Percentiles rank a stretch among this genome's conserved stretches.
These are phyloP conservation scores for Ceratocystiopsis sp. DNA, from an alignment of 2,329 filamentous ascomycete species.

Conservation along the genomic window DNA sequence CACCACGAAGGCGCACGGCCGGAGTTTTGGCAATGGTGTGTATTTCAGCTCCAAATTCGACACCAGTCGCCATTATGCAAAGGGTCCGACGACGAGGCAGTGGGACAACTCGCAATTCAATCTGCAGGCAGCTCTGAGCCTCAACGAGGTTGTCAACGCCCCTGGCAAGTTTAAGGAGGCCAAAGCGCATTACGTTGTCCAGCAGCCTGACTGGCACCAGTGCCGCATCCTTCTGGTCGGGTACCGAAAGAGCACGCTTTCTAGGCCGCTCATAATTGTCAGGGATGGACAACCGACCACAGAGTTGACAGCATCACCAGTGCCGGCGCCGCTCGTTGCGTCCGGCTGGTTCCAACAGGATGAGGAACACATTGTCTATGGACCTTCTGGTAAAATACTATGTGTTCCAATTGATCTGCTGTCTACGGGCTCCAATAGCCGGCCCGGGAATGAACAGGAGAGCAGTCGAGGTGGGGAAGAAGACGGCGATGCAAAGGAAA, in stretches of 20 bases:
- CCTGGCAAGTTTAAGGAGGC: constrained; percentile 40
- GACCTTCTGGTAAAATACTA: too few relatives aligned
- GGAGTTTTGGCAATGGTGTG: constrained; percentile 61
- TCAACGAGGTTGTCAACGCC: constrained; percentile 75
- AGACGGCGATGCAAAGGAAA: too few relatives aligned
- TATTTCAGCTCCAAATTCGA: constrained; percentile 53
- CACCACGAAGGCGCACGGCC: constrained; percentile 42
- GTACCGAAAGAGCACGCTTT: too few relatives aligned
- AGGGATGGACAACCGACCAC: too few relatives aligned
- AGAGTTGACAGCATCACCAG: background rate
- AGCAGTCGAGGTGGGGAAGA: too few relatives aligned
- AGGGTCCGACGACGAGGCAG: background rate
- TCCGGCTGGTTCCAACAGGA: too few relatives aligned
- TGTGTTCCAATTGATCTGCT: too few relatives aligned
- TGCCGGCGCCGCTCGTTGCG: too few relatives aligned
- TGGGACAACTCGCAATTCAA: constrained; percentile 56
- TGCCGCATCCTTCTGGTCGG: constrained; percentile 49
- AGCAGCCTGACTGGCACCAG: constrained; percentile 72
- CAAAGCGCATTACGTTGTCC: constrained; percentile 51
- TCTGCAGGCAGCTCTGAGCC: constrained; percentile 42
- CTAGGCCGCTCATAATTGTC: too few relatives aligned
- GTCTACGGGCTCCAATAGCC: too few relatives aligned
- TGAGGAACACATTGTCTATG: too few relatives aligned
- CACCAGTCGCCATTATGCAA: constrained; percentile 37
- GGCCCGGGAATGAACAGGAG: too few relatives aligned